These are phyloP conservation scores for Cinnamomum chago DNA, from an alignment of 164 flowering plant species.

Conservation along the genomic window DNA sequence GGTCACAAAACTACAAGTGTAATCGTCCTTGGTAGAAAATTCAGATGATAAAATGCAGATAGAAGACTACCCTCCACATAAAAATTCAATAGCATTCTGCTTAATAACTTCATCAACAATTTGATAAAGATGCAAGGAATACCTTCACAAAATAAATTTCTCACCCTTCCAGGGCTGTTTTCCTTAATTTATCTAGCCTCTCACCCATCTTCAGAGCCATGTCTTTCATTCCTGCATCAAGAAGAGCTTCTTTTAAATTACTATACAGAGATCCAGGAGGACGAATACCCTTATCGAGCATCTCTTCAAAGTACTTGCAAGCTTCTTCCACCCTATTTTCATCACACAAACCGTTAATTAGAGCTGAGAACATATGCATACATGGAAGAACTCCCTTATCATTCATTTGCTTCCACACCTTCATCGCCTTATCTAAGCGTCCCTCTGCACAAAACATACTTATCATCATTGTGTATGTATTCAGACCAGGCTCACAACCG, in stretches of 20 bases:
- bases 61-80: not conserved
- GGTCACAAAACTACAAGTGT: not conserved
- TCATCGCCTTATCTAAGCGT: slow-evolving; percentile 51
- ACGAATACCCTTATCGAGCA: slow-evolving; percentile 78
- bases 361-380: slow-evolving; percentile 69
- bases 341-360: slow-evolving; percentile 57
- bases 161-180: slow-evolving; percentile 36
- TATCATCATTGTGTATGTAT: slow-evolving; percentile 63
- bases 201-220: slow-evolving; percentile 33
- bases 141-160: not conserved
- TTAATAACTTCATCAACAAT: not conserved
- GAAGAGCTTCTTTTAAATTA: slow-evolving; percentile 58
- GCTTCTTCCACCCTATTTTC: slow-evolving; percentile 68
- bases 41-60: not conserved
- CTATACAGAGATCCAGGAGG: slow-evolving; percentile 67
- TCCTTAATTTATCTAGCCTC: slow-evolving; percentile 56
- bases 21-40: not conserved
- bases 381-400: slow-evolving; percentile 69
- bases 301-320: slow-evolving; percentile 62
- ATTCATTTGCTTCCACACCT: slow-evolving; percentile 73
- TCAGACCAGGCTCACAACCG: slow-evolving; percentile 58
- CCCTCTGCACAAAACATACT: slow-evolving; percentile 72
- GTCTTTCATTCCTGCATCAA: slow-evolving; percentile 61
- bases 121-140: not conserved
- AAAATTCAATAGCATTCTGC: not conserved